phyloP scores from a whole-genome alignment of 176 grass and related monocot genomes.

The Ampelocalamus luodianensis region DNA sequence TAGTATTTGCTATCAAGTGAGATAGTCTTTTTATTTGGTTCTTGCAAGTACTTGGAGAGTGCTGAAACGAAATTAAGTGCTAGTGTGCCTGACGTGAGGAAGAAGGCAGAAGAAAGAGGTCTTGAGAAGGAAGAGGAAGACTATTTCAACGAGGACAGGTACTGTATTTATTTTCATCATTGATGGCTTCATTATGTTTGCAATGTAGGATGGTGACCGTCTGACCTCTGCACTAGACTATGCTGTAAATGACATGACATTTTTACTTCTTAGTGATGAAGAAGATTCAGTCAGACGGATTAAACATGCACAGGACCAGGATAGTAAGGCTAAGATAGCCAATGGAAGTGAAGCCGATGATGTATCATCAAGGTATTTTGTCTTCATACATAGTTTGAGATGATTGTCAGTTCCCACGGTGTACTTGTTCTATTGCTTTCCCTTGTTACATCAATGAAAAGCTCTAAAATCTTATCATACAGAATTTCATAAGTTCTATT shows the following conservation, averaged over 20 bases:
- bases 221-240: neutral
- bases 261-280: constrained; percentile 79
- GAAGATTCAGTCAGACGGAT: constrained; percentile 72
- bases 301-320: constrained; percentile 54
- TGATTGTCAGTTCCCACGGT: constrained; percentile 2
- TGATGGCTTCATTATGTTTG: constrained; percentile 42
- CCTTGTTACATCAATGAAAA: constrained; percentile 5
- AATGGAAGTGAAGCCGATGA: constrained; percentile 73
- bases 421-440: constrained; percentile 21
- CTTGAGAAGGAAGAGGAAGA: constrained; percentile 99
- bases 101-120: constrained; percentile 80
- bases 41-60: constrained; percentile 72
- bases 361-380: constrained; percentile 64
- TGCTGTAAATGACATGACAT: constrained; percentile 26
- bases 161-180: constrained; percentile 8
- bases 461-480: neutral
- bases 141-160: constrained; percentile 97
- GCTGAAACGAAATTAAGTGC: constrained; percentile 61
- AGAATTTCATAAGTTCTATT: constrained; percentile 1
- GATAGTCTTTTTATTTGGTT: constrained; percentile 37
- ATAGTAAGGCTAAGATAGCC: constrained; percentile 50
- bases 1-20: constrained; percentile 34
- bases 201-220: neutral
- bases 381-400: constrained; percentile 19
- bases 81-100: constrained; percentile 61